Evolutionary conservation across 352 stramenopile genomes (phyloP), one percentile per base, ranked within the genome.

Genomic region (Poterioochromonas sp.): DNA sequence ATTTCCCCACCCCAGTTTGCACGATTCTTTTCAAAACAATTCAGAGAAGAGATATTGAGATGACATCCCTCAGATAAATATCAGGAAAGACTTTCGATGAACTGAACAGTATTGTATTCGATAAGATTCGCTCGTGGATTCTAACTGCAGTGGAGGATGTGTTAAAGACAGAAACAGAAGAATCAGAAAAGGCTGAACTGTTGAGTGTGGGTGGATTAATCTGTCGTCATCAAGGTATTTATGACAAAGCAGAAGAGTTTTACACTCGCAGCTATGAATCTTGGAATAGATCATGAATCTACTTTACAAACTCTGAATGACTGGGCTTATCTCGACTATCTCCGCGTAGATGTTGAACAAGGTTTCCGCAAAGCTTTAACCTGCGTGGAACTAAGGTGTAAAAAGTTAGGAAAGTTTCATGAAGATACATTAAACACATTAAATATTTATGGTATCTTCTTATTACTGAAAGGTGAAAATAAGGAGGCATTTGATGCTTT

Each of bases 41-140:
- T n/a, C n/a, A 51, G 43, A 51, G 18, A 51, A 51, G 43, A 18
- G 18, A 51, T 51, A 51, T 51, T 18, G 43, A 51, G 43, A 51
- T 51, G 18, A 18, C 43, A 18, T 5, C 5, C 18, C 5, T 18
- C 18, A 18, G 18, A 51, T 51, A 51, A 18, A 18, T 18, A 18
- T 18, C 5, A 18, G 43, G 18, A 51, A 51, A 51, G 43, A 18
- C 5, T 51, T 5, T 51, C 18, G 43, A 76, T 76, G 34, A 40
- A 76, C 65, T 39, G 71, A 76, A 69, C 18, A 76, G 51, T 49
- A 18, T 49, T 76, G 18, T 49, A 47, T 5, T 18, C 18, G 60
- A 18, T 49, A 18, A 64, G 18, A 62, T 39, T 18, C 5, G 18
- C 71, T 39, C 5, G 39, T 18, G 5, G 18, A 69, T 62, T 5